phyloP scores from a whole-genome alignment of 768 basidiomycete genomes.

The Dentipellis fragilis region DNA sequence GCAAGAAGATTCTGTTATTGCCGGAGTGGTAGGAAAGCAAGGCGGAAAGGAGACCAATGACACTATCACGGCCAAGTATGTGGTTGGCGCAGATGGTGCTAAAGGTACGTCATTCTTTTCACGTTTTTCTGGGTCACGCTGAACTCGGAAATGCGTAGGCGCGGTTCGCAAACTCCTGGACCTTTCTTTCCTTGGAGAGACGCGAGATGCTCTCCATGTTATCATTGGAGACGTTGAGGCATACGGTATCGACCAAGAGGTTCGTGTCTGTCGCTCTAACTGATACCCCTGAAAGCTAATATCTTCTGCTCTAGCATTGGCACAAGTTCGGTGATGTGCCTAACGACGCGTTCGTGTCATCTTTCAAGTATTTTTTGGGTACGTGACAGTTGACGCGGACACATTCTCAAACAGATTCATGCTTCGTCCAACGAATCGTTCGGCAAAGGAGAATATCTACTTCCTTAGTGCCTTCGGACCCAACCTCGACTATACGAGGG shows the following conservation, averaged over 20 bases:
- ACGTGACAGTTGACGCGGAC: no score
- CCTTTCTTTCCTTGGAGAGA: conserved; percentile 1
- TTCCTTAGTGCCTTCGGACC: background rate
- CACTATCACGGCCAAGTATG: background rate
- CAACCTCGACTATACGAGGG: background rate
- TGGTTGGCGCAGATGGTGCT: conserved; percentile 4
- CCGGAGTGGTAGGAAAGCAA: background rate
- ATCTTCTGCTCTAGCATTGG: background rate
- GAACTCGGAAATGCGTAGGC: background rate
- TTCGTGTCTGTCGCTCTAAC: background rate
- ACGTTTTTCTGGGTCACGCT: background rate
- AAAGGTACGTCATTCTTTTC: background rate
- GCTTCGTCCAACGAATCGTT: background rate
- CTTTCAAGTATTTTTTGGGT: no score
- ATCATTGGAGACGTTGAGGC: background rate
- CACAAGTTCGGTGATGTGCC: no score
- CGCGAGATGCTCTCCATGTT: background rate
- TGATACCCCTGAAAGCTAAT: background rate
- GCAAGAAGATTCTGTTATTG: background rate
- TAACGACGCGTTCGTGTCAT: no score
- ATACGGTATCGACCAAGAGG: background rate
- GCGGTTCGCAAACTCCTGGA: background rate
- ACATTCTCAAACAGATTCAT: background rate
- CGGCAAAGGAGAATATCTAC: background rate
- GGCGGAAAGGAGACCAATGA: background rate